Conservation (phyloP, 2,329 filamentous ascomycete species). For the Stagonosporopsis vannaccii region DNA sequence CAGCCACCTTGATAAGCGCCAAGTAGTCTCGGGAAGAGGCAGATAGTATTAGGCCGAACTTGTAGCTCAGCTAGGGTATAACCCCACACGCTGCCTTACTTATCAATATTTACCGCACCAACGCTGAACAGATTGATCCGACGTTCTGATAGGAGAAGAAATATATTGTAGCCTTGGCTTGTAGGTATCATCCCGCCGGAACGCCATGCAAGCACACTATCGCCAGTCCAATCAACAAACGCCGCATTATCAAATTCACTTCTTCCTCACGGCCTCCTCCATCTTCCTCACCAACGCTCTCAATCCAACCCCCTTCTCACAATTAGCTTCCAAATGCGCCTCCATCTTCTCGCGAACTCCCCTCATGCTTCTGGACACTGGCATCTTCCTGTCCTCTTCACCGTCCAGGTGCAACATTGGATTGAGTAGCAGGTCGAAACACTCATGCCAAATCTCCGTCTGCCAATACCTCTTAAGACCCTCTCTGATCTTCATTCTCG, state of each 20-base stretch:
- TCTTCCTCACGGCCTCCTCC: conserved; percentile 68
- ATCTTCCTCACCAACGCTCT: conserved; percentile 66
- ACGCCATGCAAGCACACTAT: conserved; percentile 23
- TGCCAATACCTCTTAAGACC: conserved; percentile 96
- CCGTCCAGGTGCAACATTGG: conserved; percentile 70
- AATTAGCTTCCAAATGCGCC: conserved; percentile 78
- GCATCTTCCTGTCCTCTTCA: conserved; percentile 74
- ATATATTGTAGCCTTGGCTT: conserved; percentile 4
- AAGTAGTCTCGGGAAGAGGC: too few relatives aligned
- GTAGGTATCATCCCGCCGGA: conserved; percentile 15
- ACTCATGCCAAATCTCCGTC: conserved; percentile 83
- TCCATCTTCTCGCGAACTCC: conserved; percentile 81
- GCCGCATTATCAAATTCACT: conserved; percentile 33
- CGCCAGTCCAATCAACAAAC: neutral
- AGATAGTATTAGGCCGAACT: neutral
- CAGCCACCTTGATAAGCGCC: too few relatives aligned
- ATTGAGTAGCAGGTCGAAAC: conserved; percentile 87
- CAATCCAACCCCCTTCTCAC: conserved; percentile 75
- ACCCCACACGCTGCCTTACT: neutral
- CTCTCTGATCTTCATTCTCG: conserved; percentile 76
- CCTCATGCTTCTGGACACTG: conserved; percentile 74
- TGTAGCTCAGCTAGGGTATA: neutral
- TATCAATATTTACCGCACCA: neutral
- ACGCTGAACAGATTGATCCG: neutral
- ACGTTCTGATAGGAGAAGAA: neutral